phyloP scores from a whole-genome alignment of 139 green algal genomes.

The Chlorella sp. region DNA sequence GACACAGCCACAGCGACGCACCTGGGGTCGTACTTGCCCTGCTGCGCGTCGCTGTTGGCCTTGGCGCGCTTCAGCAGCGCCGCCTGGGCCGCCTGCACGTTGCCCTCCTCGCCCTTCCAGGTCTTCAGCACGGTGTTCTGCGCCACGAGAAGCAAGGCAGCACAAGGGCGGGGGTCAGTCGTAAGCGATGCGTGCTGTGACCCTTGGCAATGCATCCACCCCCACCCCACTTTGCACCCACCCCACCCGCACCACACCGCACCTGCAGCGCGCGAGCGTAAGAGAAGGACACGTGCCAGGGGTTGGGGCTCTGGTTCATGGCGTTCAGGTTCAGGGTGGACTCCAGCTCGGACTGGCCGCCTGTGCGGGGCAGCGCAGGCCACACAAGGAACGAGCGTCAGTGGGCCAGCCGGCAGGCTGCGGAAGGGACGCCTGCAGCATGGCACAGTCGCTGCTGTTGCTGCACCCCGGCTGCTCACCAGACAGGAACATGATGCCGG shows the following conservation, averaged over 20 bases:
- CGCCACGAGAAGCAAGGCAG: too few relatives aligned
- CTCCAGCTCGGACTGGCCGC: conserved; percentile 99
- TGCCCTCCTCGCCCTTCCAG: conserved; percentile 93
- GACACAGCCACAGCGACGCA: too few relatives aligned
- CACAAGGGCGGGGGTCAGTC: too few relatives aligned
- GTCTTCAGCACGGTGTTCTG: conserved; percentile 89
- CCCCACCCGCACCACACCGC: background rate
- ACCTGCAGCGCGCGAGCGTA: conserved; percentile 96
- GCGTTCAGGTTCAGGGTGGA: conserved; percentile 99
- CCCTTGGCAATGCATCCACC: too few relatives aligned
- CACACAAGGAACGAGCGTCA: too few relatives aligned
- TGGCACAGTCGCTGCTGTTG: too few relatives aligned
- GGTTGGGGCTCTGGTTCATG: conserved; percentile 99
- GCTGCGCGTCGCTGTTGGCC: conserved; percentile 96
- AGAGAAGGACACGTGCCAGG: conserved; percentile 99
- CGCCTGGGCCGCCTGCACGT: conserved; percentile 88
- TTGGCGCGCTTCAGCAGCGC: conserved; percentile 93
- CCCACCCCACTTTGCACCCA: background rate
- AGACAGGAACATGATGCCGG: conserved; percentile 99
- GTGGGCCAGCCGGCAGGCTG: too few relatives aligned
- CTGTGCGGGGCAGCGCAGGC: too few relatives aligned
- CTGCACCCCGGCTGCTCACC: conserved; percentile 24
- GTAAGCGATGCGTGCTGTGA: too few relatives aligned
- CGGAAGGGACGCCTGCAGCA: too few relatives aligned
- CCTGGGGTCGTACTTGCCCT: conserved; percentile 93